Percentiles rank a stretch among this genome's conserved stretches.
phyloP scores from a whole-genome alignment of 176 grass and related monocot genomes.

The Dendrocalamus sinicus region DNA sequence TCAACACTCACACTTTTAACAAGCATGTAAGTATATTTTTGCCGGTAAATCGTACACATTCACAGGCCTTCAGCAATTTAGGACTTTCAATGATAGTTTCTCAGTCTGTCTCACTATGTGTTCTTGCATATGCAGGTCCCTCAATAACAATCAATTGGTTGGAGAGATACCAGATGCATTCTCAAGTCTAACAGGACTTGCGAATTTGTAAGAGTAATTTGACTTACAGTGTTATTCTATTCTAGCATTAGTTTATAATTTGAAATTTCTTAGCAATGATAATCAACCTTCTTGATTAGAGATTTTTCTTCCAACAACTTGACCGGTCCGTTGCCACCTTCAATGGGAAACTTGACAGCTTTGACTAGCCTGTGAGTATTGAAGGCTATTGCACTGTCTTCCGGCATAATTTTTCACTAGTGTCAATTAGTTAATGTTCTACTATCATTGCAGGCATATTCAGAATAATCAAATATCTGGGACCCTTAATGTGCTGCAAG shows the following conservation, averaged over 20 bases:
- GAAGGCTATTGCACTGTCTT: slow-evolving; percentile 23
- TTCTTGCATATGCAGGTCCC: slow-evolving; percentile 64
- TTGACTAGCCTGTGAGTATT: slow-evolving; percentile 89
- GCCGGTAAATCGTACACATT: not conserved
- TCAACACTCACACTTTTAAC: slow-evolving; percentile 72
- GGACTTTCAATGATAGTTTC: slow-evolving; percentile 29
- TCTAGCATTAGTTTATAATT: slow-evolving; percentile 26
- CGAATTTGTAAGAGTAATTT: slow-evolving; percentile 75
- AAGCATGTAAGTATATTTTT: slow-evolving; percentile 69
- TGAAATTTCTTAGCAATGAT: slow-evolving; percentile 30
- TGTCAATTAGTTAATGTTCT: slow-evolving; percentile 31
- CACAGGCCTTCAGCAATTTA: slow-evolving; percentile 21
- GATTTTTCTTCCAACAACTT: slow-evolving; percentile 95
- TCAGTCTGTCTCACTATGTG: slow-evolving; percentile 27
- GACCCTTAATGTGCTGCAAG: slow-evolving; percentile 78
- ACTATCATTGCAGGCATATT: slow-evolving; percentile 63
- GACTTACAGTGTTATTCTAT: slow-evolving; percentile 4
- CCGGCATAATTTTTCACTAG: slow-evolving; percentile 14
- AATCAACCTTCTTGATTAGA: slow-evolving; percentile 55
- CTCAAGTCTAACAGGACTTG: slow-evolving; percentile 60
- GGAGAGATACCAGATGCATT: slow-evolving; percentile 90
- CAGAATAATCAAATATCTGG: slow-evolving; percentile 88
- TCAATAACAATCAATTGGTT: slow-evolving; percentile 80
- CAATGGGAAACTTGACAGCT: slow-evolving; percentile 77
- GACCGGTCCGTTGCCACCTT: slow-evolving; percentile 73